Conservation (phyloP, 2,329 filamentous ascomycete species). For the Eutypella sp. region DNA sequence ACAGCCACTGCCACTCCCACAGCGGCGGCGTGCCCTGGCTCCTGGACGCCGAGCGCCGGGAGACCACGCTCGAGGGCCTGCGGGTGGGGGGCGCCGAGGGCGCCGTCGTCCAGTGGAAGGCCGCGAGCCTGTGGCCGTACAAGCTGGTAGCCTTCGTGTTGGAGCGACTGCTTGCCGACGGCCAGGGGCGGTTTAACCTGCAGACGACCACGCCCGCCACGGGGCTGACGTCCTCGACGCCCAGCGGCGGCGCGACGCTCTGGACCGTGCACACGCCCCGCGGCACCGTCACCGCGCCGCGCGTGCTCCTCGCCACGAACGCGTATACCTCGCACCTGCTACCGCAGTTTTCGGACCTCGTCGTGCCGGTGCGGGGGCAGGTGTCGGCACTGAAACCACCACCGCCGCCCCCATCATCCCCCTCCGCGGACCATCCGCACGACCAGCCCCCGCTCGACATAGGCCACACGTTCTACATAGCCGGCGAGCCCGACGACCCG, state of each 20-base stretch:
- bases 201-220: constrained; percentile 69
- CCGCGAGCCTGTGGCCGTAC: constrained; percentile 75
- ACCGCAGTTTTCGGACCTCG: constrained; percentile 62
- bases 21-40: constrained; percentile 12
- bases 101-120: constrained; percentile 59
- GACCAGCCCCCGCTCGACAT: constrained; percentile 32
- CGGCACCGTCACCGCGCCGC: constrained; percentile 57
- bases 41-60: constrained; percentile 18
- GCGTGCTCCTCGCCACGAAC: constrained; percentile 76
- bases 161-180: constrained; percentile 46
- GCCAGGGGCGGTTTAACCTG: constrained; percentile 60
- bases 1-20: background rate
- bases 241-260: constrained; percentile 15
- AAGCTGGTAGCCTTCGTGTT: constrained; percentile 73
- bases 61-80: constrained; percentile 43
- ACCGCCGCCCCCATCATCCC: constrained; percentile 9
- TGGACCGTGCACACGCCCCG: constrained; percentile 66
- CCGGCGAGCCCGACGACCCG: constrained; percentile 31
- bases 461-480: constrained; percentile 59
- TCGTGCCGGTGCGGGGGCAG: constrained; percentile 73
- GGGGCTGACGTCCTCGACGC: constrained; percentile 32
- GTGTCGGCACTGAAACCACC: constrained; percentile 63
- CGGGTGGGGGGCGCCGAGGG: constrained; percentile 54
- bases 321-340: constrained; percentile 76
- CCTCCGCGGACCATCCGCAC: background rate